Base-by-base conservation (phyloP, 176 grass and related monocot genomes). In the Chloris gayana region DNA sequence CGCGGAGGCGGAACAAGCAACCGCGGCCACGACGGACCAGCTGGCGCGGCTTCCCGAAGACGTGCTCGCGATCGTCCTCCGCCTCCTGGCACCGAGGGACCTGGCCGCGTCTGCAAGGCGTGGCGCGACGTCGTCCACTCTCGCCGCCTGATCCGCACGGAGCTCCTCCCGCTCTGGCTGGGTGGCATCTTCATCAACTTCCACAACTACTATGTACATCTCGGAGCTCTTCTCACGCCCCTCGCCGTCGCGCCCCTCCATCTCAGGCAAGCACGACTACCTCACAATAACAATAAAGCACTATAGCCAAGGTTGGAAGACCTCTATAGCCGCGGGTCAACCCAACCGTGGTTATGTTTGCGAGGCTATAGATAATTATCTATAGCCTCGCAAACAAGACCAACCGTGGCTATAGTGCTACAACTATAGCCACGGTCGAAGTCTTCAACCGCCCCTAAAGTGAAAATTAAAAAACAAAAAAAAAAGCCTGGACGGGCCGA, bases 101-200 rank as follows among this genome's bases (percentile, higher is more conserved):
- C 37, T 69, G 9, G 67, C 39, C 13, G 10, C 54, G 73, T 75
- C 33, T 39, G 53, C 72, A 41, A 17, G 54, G 13, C 34, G 13
- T 60, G 73, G 73, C 50, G 32, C 50, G 32, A 2, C 72, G 18
- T 25, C 21, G 6, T 74, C 50, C 32, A 74, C 51, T 5, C 58
- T 11, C 7, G 0, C 73, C 13, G 7, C 54, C 22, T 42, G 56
- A 54, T 62, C 4, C 35, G n/a, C n/a, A 0, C 58, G 58, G 58
- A 61, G 58, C 58, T 61, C 58, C 58, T 61, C 58, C 58, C 58
- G 58, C 11, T 61, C 58, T 27, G 9, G 58, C 12, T 5, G 11
- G 58, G 58, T 12, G 58, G 58, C 25, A 29, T 61, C 58, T 61
- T 61, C 58, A 61, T 61, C 58, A 61, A 61, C 58, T 29, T 61